phyloP scores from a whole-genome alignment of 768 basidiomycete species.

The Trametes cingulata region DNA sequence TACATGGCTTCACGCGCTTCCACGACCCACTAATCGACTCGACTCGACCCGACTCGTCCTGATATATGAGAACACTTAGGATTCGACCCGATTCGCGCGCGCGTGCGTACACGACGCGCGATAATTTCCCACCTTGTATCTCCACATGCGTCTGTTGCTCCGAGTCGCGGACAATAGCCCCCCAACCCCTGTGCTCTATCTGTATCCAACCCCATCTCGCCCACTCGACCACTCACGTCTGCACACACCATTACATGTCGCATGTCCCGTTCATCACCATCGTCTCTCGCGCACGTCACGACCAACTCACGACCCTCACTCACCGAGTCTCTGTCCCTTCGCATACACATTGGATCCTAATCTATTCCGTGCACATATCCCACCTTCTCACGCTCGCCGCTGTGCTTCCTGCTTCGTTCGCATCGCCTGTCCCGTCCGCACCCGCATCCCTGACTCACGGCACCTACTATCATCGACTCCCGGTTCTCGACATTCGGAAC shows the following conservation, averaged over 20 bases:
- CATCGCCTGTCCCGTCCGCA: background rate
- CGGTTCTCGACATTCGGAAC: background rate
- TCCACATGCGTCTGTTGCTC: slow-evolving; percentile 15
- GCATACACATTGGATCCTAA: slow-evolving; percentile 14
- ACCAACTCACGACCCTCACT: slow-evolving; percentile 23
- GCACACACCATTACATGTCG: slow-evolving; percentile 8
- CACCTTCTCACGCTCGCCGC: background rate
- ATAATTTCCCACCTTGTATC: slow-evolving; percentile 15
- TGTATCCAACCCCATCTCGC: slow-evolving; percentile 13
- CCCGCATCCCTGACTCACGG: background rate
- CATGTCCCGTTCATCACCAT: background rate
- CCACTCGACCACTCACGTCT: slow-evolving; percentile 13
- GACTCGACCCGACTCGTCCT: background rate
- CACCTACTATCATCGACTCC: slow-evolving; percentile 1
- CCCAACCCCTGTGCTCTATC: slow-evolving; percentile 18
- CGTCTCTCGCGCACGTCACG: slow-evolving; percentile 13
- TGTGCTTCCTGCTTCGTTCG: background rate
- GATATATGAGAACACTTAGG: background rate
- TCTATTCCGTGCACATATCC: slow-evolving; percentile 20
- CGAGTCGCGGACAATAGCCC: slow-evolving; percentile 12
- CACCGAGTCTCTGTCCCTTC: background rate
- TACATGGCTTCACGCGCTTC: slow-evolving; percentile 22
- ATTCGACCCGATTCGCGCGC: background rate
- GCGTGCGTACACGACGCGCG: background rate
- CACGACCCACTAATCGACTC: slow-evolving; percentile 7